A percentile compares a stretch with the other conserved stretches of the same genome.
Conservation (phyloP, 306 rosid species). For the Carpinus fangiana region DNA sequence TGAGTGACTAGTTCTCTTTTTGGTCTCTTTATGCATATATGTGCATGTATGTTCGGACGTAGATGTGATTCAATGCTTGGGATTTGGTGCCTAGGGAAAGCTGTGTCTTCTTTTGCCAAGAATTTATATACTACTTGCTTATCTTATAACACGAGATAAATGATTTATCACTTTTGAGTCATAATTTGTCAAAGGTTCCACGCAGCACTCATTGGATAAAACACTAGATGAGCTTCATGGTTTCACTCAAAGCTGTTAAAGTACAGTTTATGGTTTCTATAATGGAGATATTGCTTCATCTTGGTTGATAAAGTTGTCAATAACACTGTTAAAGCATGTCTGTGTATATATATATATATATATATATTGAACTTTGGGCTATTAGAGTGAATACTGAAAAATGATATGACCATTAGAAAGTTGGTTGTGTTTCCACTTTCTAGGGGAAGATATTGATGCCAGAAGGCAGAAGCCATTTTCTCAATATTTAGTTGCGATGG, state of each 20-base stretch:
- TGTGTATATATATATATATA: too few species aligned
- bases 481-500: background rate
- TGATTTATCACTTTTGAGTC: background rate
- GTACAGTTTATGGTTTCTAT: background rate
- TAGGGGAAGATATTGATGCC: background rate
- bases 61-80: background rate
- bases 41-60: background rate
- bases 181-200: background rate
- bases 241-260: background rate
- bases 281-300: background rate
- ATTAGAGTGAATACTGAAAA: too few species aligned
- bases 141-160: background rate
- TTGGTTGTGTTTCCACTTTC: background rate
- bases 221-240: background rate
- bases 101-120: background rate
- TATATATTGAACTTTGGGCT: too few species aligned
- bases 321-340: background rate
- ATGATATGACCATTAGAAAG: background rate
- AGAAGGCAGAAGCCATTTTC: background rate
- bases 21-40: background rate
- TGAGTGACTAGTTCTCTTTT: background rate
- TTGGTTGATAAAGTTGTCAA: background rate
- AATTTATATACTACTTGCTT: background rate
- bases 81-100: background rate
- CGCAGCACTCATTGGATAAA: background rate